Conservation (phyloP, 495 filamentous ascomycete species). For the Aspergillus funiculosus region DNA sequence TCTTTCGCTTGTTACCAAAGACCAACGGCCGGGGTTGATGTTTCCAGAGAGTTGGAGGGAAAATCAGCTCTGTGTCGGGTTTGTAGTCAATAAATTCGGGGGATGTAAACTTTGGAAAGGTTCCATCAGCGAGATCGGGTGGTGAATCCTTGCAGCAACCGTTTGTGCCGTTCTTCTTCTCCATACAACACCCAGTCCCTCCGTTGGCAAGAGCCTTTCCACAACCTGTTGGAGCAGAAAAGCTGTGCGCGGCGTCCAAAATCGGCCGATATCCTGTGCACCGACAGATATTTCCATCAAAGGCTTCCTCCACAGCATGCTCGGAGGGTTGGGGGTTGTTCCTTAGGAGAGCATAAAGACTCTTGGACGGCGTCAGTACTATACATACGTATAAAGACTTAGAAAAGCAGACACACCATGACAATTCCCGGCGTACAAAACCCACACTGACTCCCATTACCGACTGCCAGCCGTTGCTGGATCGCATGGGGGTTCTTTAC, state of each 20-base stretch:
- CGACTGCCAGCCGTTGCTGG: slow-evolving; percentile 83
- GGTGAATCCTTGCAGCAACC: slow-evolving; percentile 37
- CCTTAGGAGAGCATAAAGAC: slow-evolving; percentile 66
- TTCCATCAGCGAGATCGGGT: slow-evolving; percentile 1
- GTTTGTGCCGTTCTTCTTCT: slow-evolving; percentile 36
- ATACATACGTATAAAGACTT: background rate
- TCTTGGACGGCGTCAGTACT: slow-evolving; percentile 46
- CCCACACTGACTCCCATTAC: slow-evolving; percentile 63
- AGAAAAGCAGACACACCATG: slow-evolving; percentile 78
- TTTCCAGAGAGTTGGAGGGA: slow-evolving; percentile 76
- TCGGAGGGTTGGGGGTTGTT: slow-evolving; percentile 39
- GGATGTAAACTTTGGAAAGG: slow-evolving; percentile 14
- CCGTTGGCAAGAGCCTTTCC: slow-evolving; percentile 42
- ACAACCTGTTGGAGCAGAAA: slow-evolving; percentile 33
- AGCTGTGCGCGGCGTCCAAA: slow-evolving; percentile 77
- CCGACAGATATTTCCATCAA: slow-evolving; percentile 92
- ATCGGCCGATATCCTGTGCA: slow-evolving; percentile 96
- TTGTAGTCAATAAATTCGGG: slow-evolving; percentile 84
- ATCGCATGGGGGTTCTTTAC: slow-evolving; percentile 81
- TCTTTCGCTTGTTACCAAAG: slow-evolving; percentile 92
- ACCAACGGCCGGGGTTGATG: slow-evolving; percentile 75
- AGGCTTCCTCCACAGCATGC: slow-evolving; percentile 64
- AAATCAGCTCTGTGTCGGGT: slow-evolving; percentile 90
- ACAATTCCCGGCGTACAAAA: slow-evolving; percentile 98
- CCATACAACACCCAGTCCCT: slow-evolving; percentile 51